These are phyloP conservation scores for Closterium sp. DNA, from an alignment of 139 green algal species.

Conservation along the genomic window DNA sequence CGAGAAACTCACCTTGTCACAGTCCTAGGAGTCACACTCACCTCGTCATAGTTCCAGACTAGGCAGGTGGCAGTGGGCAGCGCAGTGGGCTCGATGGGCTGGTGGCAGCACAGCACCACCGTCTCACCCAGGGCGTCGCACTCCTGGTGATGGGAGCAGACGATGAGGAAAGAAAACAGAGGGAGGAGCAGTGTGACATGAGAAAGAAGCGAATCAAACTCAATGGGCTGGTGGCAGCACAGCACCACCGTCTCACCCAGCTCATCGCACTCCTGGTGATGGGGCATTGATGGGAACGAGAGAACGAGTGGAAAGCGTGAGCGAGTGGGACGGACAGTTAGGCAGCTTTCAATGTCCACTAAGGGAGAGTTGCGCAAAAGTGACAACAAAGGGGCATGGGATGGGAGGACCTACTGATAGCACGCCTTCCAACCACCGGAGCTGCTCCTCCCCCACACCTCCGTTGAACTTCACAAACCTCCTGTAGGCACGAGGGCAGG, in stretches of 20 bases:
- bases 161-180: too few relatives aligned
- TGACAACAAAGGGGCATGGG: background rate
- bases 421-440: constrained; percentile 67
- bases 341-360: background rate
- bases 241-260: constrained; percentile 39
- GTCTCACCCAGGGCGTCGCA: constrained; percentile 13
- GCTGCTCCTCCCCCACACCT: constrained; percentile 64
- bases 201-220: too few relatives aligned
- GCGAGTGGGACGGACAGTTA: background rate
- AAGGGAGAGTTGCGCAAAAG: background rate
- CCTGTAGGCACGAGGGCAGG: background rate
- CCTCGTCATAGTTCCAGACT: constrained; percentile 54
- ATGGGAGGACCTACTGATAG: background rate
- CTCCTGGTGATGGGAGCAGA: background rate
- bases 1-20: too few relatives aligned
- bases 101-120: constrained; percentile 39
- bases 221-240: constrained; percentile 34
- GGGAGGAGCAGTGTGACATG: too few relatives aligned
- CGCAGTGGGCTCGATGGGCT: constrained; percentile 17
- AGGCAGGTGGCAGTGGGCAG: constrained; percentile 12
- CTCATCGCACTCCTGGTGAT: background rate
- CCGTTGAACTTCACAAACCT: constrained; percentile 85
- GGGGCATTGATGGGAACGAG: too few relatives aligned
- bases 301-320: too few relatives aligned
- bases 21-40: background rate